Evolutionary conservation across 73 alveolate species (phyloP).

Genomic region (Stentor coeruleus): DNA sequence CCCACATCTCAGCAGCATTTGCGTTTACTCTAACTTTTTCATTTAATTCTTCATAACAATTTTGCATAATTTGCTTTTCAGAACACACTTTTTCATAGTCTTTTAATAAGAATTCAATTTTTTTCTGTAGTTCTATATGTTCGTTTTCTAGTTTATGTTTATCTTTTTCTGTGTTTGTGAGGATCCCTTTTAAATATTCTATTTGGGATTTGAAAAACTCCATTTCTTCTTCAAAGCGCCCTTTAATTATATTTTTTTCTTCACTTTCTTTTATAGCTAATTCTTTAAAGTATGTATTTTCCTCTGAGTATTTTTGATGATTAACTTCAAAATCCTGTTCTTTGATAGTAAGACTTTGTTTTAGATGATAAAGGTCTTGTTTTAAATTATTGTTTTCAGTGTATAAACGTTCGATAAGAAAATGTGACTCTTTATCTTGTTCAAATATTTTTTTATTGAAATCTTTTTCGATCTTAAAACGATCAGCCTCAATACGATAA

Average conservation of each 20-base stretch:
- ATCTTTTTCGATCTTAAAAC: neutral
- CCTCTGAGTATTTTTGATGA: neutral
- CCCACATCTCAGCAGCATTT: too few species aligned
- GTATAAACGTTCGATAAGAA: too few species aligned
- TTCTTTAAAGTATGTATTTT: neutral
- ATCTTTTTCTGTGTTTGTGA: neutral
- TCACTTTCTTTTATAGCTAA: conserved; percentile 1
- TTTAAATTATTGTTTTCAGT: too few species aligned
- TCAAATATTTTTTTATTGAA: too few species aligned
- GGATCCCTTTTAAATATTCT: neutral
- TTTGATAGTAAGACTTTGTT: too few species aligned
- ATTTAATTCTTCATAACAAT: neutral
- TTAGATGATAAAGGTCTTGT: too few species aligned
- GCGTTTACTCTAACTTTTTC: neutral
- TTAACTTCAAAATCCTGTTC: too few species aligned
- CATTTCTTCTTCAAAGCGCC: neutral
- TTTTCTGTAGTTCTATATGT: too few species aligned
- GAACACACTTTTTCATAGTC: neutral
- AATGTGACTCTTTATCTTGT: too few species aligned
- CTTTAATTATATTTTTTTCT: neutral
- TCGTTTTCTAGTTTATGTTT: neutral
- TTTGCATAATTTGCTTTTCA: neutral
- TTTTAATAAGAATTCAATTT: neutral
- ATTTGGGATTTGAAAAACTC: neutral
- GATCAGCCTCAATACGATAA: neutral